A percentile compares a stretch with the other conserved stretches of the same genome.
phyloP scores from a whole-genome alignment of 768 basidiomycete genomes.

The Psilocybe cyanescens region DNA sequence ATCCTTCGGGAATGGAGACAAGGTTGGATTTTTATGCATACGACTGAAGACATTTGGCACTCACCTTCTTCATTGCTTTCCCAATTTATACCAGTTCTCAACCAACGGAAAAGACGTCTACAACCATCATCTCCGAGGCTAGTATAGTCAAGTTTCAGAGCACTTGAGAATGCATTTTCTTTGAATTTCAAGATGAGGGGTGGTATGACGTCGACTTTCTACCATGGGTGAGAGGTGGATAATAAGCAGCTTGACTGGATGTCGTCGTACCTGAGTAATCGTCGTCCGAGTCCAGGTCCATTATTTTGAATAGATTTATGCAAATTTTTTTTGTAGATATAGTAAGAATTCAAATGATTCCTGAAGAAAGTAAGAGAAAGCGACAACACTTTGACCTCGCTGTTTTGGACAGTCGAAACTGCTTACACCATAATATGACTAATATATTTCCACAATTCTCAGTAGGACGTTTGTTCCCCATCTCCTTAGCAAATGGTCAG shows the following conservation, averaged over 20 bases:
- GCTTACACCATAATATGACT: too few relatives aligned
- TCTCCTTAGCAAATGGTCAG: too few relatives aligned
- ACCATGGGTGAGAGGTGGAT: conserved; percentile 1
- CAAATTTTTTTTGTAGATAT: too few relatives aligned
- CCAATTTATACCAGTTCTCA: conserved; percentile 7
- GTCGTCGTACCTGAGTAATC: neutral
- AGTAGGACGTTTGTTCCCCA: too few relatives aligned
- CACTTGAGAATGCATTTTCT: neutral
- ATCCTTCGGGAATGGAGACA: neutral
- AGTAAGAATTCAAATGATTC: too few relatives aligned
- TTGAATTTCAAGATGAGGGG: neutral
- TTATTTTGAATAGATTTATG: neutral
- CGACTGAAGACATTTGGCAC: neutral
- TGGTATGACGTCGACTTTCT: conserved; percentile 4
- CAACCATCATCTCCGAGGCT: conserved; percentile 13
- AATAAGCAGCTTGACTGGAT: neutral
- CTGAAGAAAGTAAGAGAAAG: too few relatives aligned
- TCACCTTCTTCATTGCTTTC: neutral
- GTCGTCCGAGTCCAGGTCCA: neutral
- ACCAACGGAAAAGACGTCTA: conserved; percentile 12
- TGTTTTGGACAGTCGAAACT: too few relatives aligned
- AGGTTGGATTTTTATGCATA: neutral
- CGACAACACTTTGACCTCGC: too few relatives aligned
- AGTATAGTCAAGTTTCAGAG: conserved; percentile 1
- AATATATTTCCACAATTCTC: too few relatives aligned